Base-by-base conservation (phyloP, 2,329 filamentous ascomycete genomes). In the Ophiognomonia clavigignenti-juglandacearum region DNA sequence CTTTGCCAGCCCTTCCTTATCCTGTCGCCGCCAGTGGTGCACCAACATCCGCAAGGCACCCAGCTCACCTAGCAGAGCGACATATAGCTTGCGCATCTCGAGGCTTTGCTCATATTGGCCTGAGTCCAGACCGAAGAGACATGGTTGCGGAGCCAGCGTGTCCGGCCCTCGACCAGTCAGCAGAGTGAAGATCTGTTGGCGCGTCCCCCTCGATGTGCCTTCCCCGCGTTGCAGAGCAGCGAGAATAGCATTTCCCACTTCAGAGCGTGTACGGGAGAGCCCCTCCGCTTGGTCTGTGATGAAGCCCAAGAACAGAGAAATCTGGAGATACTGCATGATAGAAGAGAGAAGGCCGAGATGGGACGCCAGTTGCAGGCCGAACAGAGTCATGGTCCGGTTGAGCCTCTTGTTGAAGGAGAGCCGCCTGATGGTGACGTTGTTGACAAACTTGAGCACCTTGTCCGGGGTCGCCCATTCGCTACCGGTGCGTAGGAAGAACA, bases 371-470 rank as follows among this genome's bases (percentile, higher is more conserved):
- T 43, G 34, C 34, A 60, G 37, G 22, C 57, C 57, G 3, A 57
- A 9, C 13, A 43, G 36, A 34, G 55, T 54, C 39, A 59, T 32
- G 10, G 44, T 20, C 6, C 19, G 24, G 18, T 36, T 48, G 10
- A 56, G 26, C 4, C n/a, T 42, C 16, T 42, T 35, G 16, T 52
- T 53, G 18, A 56, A 47, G 7, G 50, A 49, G 4, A 60, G 54
- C 9, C 70, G 54, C 36, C 60, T 62, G 36, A 67, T 57, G 22
- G 59, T 54, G 13, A 74, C 45, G 50, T 72, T 71, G 44, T 72
- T 69, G 20, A 75, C 53, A 41, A 74, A 63, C 1, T 57, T 51
- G 32, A 74, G 55, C 29, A 59, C 22, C 3, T 56, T 38, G 18
- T 39, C 16, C 4, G 22, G 9, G 37, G 32, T 5, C 7, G 34